Base-by-base conservation (phyloP, 2,329 filamentous ascomycete genomes). In the Onygenales sp. region DNA sequence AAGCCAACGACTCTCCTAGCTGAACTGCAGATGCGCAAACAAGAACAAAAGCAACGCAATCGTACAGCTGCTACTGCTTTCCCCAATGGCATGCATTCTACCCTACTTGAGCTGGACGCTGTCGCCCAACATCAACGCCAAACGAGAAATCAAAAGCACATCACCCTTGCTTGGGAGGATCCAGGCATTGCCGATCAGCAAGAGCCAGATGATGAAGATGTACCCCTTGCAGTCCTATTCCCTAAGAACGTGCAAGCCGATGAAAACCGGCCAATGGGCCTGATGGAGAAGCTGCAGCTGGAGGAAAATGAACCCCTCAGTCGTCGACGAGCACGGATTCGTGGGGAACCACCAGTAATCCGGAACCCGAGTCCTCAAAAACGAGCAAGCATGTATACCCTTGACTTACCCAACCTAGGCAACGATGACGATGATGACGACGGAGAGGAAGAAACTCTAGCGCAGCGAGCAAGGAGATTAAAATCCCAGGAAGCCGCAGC, bases 231-330 rank as follows among this genome's bases (percentile, higher is more conserved):
- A 9, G 76, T 97, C 59, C 77, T 98, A 13, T 88, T 81, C 61
- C 83, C 85, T 1, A 70, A 72, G 52, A 62, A 65, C 13, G 44
- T 40, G n/a, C 42, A 49, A 17, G 51, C 54, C 8, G 64, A 67
- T n/a, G 66, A 70, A 4, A 61, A 65, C 44, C 65, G 70, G 33
- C 73, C 74, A 1, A 52, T 75, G 32, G 74, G 74, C n/a, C 63
- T 77, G 7, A 70, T 77, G 63, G 73, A 94, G 65, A 83, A 82
- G 61, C 83, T 88, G 46, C 86, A 94, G 55, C 73, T 93, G 59
- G 93, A 98, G 66, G 93, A 98, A 63, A 93, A 90, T 52, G 93
- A 97, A 66, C 91, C 93, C 0, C 75, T 96, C 17, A 90, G 86
- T 62, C 79, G 79, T 40, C 84, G 91, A 2, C 83, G 88, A 47